Conservation (phyloP, 805 yeast genomes). For the Candida suzukii region DNA sequence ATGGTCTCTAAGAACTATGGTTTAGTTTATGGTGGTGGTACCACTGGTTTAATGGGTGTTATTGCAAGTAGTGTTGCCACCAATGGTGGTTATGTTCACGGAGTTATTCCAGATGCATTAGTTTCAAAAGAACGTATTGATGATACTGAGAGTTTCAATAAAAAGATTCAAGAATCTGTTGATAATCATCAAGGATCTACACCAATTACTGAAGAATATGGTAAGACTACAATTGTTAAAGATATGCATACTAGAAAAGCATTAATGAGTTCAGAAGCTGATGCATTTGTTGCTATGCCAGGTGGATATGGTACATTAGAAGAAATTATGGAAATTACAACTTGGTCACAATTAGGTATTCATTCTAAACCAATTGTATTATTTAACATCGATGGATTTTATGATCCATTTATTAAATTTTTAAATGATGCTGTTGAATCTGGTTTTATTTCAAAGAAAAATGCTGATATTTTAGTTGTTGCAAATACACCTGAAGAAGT, state of each 20-base stretch:
- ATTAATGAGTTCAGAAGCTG: constrained; percentile 81
- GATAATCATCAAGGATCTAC: constrained; percentile 61
- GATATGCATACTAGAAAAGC: constrained; percentile 90
- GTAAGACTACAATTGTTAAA: constrained; percentile 70
- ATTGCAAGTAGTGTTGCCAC: constrained; percentile 58
- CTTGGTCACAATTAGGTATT: constrained; percentile 87
- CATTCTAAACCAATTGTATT: constrained; percentile 76
- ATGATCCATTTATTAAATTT: constrained; percentile 60
- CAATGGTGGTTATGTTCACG: constrained; percentile 66
- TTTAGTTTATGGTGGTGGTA: constrained; percentile 85
- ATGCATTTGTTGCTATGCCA: constrained; percentile 83
- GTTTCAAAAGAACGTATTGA: constrained; percentile 63
- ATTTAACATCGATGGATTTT: constrained; percentile 75
- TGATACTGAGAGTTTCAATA: constrained; percentile 36
- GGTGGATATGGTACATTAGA: constrained; percentile 91
- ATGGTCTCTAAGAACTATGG: constrained; percentile 61
- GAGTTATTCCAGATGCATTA: constrained; percentile 80
- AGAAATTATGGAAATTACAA: constrained; percentile 82
- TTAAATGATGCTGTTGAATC: constrained; percentile 49
- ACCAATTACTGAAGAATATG: constrained; percentile 63
- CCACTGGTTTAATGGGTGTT: constrained; percentile 77
- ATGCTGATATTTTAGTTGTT: constrained; percentile 61
- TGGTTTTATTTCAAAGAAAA: constrained; percentile 64
- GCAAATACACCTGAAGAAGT: constrained; percentile 69
- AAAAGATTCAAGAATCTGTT: constrained; percentile 41